Evolutionary conservation across 345 rosid genomes (phyloP).

Genomic region (Gossypium sturtianum): DNA sequence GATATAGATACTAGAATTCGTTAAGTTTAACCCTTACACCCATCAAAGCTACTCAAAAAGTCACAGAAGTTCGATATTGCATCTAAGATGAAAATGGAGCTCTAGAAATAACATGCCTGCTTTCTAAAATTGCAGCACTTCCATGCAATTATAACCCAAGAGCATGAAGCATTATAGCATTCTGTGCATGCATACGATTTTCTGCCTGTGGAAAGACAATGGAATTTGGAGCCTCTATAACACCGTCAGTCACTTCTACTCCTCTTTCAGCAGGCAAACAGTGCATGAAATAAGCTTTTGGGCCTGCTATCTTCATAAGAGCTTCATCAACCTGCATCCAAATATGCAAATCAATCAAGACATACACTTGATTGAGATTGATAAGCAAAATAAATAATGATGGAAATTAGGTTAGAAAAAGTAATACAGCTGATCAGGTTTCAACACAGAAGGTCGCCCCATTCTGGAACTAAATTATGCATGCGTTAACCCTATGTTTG

Average conservation of each 20-base stretch:
- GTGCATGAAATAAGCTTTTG: constrained; percentile 90
- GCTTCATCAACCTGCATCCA: constrained; percentile 69
- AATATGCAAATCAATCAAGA: not conserved
- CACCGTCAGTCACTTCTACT: constrained; percentile 79
- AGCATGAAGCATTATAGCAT: constrained; percentile 76
- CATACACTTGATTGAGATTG: not conserved
- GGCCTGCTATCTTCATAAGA: constrained; percentile 81
- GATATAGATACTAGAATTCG: not conserved
- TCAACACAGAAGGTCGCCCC: not conserved
- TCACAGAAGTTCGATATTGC: not conserved
- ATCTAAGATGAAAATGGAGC: constrained; percentile 1
- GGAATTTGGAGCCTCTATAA: constrained; percentile 86
- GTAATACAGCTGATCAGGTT: not conserved
- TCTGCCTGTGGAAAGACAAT: constrained; percentile 92
- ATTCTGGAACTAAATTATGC: not conserved
- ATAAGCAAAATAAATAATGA: not conserved
- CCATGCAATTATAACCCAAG: constrained; percentile 36
- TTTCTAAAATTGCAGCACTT: not conserved
- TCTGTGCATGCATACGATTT: constrained; percentile 94
- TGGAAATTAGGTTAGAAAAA: not conserved
- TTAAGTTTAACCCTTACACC: not conserved
- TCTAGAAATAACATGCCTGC: not conserved
- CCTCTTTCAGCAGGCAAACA: constrained; percentile 99
- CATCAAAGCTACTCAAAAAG: not conserved
- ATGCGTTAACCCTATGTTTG: not conserved